These are phyloP conservation scores for Xylaria flabelliformis DNA, from an alignment of 495 filamentous ascomycete species.

Conservation along the genomic window DNA sequence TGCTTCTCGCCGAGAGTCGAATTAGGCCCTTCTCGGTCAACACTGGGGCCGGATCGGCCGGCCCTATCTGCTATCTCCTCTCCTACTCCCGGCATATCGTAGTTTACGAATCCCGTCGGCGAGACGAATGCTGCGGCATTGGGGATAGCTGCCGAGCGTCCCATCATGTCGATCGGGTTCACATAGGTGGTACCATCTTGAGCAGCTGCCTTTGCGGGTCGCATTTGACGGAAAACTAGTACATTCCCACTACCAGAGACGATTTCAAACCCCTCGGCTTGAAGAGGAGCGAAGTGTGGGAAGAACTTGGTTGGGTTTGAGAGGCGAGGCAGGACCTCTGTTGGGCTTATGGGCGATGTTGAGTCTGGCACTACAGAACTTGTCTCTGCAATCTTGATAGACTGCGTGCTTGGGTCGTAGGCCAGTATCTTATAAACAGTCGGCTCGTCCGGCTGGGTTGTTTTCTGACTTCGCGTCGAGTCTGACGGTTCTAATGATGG, in stretches of 20 bases:
- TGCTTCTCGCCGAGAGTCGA: constrained; percentile 53
- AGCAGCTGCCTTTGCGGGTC: constrained; percentile 33
- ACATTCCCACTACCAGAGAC: constrained; percentile 72
- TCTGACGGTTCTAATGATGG: constrained; percentile 23
- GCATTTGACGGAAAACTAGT: constrained; percentile 72
- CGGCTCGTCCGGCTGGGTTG: constrained; percentile 37
- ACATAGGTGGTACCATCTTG: constrained; percentile 35
- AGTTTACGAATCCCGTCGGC: constrained; percentile 64
- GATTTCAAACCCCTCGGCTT: constrained; percentile 74
- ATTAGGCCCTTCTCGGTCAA: constrained; percentile 63
- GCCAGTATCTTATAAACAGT: constrained; percentile 73
- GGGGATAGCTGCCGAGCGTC: constrained; percentile 40
- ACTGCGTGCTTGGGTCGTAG: constrained; percentile 69
- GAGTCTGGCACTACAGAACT: constrained; percentile 61
- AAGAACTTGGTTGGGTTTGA: constrained; percentile 75
- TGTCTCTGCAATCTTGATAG: constrained; percentile 66
- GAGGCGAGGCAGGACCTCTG: constrained; percentile 70
- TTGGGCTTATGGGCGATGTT: constrained; percentile 55
- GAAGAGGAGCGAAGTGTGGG: constrained; percentile 68
- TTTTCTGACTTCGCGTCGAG: constrained; percentile 18
- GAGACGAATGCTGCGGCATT: constrained; percentile 60
- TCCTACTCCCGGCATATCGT: constrained; percentile 49
- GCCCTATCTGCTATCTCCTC: constrained; percentile 39
- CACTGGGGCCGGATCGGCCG: constrained; percentile 52
- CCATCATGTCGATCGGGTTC: constrained; percentile 66